These are phyloP conservation scores for Albugo candida DNA, from an alignment of 352 stramenopile species.

Conservation along the genomic window DNA sequence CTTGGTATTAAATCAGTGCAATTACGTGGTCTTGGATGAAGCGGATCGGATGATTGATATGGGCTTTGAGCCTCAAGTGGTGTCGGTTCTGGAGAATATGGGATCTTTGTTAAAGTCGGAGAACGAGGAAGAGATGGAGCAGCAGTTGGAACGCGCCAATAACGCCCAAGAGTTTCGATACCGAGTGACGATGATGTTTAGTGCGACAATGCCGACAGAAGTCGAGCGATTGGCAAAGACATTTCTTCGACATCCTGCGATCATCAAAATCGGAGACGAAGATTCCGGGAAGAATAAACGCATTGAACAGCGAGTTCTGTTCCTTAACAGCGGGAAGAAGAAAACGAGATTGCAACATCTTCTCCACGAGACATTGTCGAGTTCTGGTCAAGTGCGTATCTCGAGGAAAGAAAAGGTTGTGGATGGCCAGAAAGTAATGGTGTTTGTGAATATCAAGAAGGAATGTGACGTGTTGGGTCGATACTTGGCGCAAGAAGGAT, in stretches of 20 bases:
- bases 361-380: constrained; percentile 66
- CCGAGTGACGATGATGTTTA: constrained; percentile 94
- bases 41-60: constrained; percentile 96
- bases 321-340: constrained; percentile 86
- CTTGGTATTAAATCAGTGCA: constrained; percentile 97
- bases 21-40: constrained; percentile 98
- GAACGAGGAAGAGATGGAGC: constrained; percentile 90
- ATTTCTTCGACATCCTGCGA: constrained; percentile 92
- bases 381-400: constrained; percentile 27
- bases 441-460: constrained; percentile 99
- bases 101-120: constrained; percentile 91
- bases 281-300: constrained; percentile 96
- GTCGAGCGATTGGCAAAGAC: constrained; percentile 94
- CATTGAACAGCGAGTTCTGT: constrained; percentile 93
- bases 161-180: constrained; percentile 43
- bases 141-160: constrained; percentile 68
- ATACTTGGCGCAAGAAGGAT: constrained; percentile 80
- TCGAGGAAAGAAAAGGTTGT: constrained; percentile 41
- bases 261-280: constrained; percentile 96
- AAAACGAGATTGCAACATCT: constrained; percentile 65
- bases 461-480: constrained; percentile 90
- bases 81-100: constrained; percentile 94
- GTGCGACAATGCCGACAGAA: constrained; percentile 94
- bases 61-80: constrained; percentile 94
- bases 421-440: constrained; percentile 89